Percentiles rank a stretch among this genome's conserved stretches.
Conservation (phyloP, 2,329 filamentous ascomycete species). For the Aspergillus ruber region DNA sequence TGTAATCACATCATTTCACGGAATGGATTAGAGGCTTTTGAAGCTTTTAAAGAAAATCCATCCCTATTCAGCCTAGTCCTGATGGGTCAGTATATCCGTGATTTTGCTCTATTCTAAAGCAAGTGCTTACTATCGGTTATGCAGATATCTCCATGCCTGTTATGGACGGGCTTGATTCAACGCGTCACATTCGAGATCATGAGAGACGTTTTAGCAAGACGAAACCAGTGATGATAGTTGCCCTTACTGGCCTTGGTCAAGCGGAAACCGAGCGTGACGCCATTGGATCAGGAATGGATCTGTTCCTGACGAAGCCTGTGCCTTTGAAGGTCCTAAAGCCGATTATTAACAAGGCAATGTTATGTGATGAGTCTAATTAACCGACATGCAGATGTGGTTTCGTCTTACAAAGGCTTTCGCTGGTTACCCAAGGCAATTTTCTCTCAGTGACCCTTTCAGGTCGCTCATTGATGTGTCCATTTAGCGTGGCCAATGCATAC, state of each 20-base stretch:
- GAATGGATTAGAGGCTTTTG: conserved; percentile 30
- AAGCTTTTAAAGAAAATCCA: conserved; percentile 16
- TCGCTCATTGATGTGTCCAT: too few species aligned
- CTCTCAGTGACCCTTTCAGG: too few species aligned
- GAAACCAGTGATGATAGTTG: conserved; percentile 16
- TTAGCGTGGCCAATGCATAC: too few species aligned
- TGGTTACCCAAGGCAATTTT: too few species aligned
- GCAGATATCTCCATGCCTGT: conserved; percentile 33
- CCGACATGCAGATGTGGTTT: too few species aligned
- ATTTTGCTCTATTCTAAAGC: neutral
- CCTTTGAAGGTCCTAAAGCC: neutral
- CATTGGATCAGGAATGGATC: conserved; percentile 24
- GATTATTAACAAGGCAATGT: neutral
- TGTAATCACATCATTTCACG: conserved; percentile 24
- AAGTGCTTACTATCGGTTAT: neutral
- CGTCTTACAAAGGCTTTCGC: too few species aligned
- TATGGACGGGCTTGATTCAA: conserved; percentile 31
- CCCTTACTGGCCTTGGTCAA: conserved; percentile 28
- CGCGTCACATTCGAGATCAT: conserved; percentile 21
- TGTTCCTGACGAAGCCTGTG: conserved; percentile 29
- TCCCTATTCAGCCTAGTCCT: conserved; percentile 6
- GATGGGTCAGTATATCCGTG: conserved; percentile 11
- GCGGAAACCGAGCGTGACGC: conserved; percentile 24
- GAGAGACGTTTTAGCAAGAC: conserved; percentile 10
- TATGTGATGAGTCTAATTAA: too few species aligned